Conservation (phyloP, 23 red algal genomes). For the Cyanidiococcus yangmingshanensis region DNA sequence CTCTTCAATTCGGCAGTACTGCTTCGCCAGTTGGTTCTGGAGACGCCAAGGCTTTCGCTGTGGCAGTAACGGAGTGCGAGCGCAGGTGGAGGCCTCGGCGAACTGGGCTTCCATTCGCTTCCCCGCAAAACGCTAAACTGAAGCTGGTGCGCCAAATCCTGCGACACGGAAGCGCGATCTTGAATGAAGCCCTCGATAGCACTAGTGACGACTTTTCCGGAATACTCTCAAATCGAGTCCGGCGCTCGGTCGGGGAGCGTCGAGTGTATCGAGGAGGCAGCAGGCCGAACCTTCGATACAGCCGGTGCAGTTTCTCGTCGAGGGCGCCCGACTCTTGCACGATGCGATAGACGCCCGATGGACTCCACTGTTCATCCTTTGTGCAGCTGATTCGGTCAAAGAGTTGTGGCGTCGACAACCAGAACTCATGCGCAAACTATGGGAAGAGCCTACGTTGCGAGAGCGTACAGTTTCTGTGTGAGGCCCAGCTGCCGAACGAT, state of each 20-base stretch:
- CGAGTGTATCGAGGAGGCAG: too few species aligned
- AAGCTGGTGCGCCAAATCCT: neutral
- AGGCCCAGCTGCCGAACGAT: neutral
- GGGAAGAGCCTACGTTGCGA: neutral
- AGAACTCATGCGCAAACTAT: neutral
- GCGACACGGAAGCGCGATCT: neutral
- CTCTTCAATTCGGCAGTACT: too few species aligned
- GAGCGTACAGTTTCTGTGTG: neutral
- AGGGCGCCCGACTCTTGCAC: neutral
- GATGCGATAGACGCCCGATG: neutral
- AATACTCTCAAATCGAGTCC: too few species aligned
- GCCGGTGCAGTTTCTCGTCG: neutral
- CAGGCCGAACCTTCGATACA: neutral
- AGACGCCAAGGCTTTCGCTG: too few species aligned
- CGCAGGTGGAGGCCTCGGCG: too few species aligned
- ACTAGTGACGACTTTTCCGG: too few species aligned
- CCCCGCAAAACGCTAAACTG: neutral
- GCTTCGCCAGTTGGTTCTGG: too few species aligned
- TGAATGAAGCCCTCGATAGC: too few species aligned
- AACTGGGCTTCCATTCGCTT: too few species aligned
- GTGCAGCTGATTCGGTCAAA: neutral
- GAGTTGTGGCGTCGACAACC: conserved; percentile 4
- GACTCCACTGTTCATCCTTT: neutral
- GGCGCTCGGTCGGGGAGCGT: too few species aligned
- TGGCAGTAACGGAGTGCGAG: too few species aligned